phyloP scores from a whole-genome alignment of 139 green algal species.

The Coccomyxa sp. region DNA sequence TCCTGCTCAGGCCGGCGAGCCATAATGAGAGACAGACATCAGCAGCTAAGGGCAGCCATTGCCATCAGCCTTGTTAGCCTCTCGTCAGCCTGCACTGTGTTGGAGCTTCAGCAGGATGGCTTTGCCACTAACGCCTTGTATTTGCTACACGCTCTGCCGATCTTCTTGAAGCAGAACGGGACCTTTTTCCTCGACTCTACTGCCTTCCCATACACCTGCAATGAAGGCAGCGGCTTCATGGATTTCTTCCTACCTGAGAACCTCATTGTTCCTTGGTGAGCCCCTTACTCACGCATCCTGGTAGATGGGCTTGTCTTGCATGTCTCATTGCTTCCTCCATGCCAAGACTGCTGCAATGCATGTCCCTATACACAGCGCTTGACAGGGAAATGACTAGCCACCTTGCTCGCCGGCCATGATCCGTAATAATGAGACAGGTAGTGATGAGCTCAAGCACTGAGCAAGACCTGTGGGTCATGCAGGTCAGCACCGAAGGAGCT shows the following conservation, averaged over 20 bases:
- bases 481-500: neutral
- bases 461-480: neutral
- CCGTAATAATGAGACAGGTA: neutral
- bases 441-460: neutral
- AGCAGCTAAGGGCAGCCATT: neutral
- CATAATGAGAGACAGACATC: no score
- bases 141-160: neutral
- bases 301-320: neutral
- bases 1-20: no score
- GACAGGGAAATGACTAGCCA: neutral
- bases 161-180: neutral
- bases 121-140: neutral
- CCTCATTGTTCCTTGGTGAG: neutral
- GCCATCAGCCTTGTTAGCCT: neutral
- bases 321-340: neutral
- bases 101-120: neutral
- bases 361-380: neutral
- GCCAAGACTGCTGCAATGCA: neutral
- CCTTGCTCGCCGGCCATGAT: neutral
- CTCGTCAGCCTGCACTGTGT: neutral
- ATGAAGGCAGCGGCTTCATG: neutral
- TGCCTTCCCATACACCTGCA: neutral
- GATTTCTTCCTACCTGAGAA: neutral
- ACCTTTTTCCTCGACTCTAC: neutral
- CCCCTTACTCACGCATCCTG: neutral